Evolutionary conservation across 768 basidiomycete species (phyloP), one percentile per base, ranked within the genome.

Genomic region (Mycena rebaudengoi): DNA sequence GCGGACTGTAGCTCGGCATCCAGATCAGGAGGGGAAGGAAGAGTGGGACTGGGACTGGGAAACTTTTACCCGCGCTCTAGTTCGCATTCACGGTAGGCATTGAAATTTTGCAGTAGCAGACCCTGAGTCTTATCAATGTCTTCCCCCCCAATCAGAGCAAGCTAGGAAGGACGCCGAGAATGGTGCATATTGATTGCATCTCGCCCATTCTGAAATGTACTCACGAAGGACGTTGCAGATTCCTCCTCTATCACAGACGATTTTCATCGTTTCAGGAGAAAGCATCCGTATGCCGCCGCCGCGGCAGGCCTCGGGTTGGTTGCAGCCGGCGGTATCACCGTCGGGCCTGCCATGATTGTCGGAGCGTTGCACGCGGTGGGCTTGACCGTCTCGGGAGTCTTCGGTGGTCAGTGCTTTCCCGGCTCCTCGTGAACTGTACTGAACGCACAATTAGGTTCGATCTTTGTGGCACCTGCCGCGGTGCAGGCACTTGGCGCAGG

Each of bases 401-500:
- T 41, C 28, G 29, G 35, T 16, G 52, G 60, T 62, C 1, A 16
- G 37, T 35, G 16, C 30, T 21, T 23, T 21, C 41, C 11, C 18
- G 40, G 21, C 43, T 28, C 21, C 23, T 28, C 26, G 13, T 37
- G 35, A 37, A 37, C 18, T 37, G 35, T 37, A 37, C 35, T 37
- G 35, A 37, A 37, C 35, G 35, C 35, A 37, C 10, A 37, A 37
- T 37, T 37, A 18, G 60, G 60, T 20, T 41, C 43, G 18, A 32
- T 63, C 45, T 18, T 40, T 5, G 61, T 63, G 18, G 46, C 54
- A 2, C 28, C 61, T 4, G 54, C 25, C n/a, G 45, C 48, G 12
- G 25, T 51, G 3, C 61, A 63, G 44, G 61, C 53, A 1, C 2
- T 51, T 4, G 44, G 61, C 5, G 61, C 61, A 20, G 48, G 61